Evolutionary conservation across 441 rosid species (phyloP), one percentile per base, ranked within the genome.

Genomic region (Pelargonium fulgidum): DNA sequence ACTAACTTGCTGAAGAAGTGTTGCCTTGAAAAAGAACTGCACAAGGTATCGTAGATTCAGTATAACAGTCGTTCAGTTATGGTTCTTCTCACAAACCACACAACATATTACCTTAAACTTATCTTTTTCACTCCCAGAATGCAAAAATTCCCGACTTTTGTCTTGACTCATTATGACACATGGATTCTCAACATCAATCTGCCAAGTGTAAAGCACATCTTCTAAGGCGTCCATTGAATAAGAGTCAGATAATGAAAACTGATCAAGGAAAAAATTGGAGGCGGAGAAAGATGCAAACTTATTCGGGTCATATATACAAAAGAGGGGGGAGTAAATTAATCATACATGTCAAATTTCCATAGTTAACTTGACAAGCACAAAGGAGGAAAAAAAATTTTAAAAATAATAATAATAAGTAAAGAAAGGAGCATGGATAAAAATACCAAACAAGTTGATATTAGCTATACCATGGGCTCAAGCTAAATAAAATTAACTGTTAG

Each of bases 131-230:
- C 90, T 90, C 52, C 99, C 99, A 66, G 98, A 94, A 83, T 94
- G 98, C 68, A 94, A 73, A 68, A 92, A 94, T 73, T 94, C 99
- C 77, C 99, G 87, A 85, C 99, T 94, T 81, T 87, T 92, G 81
- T 94, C 99, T 84, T 94, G 99, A 77, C 90, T 90, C 99, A 94
- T 94, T 67, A 94, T 74, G 14, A 94, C 98, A 68, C 99, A 94
- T 2, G 99, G 99, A 79, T 94, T 94, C 81, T 94, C 98, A 65
- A 94, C 96, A 80, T 94, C 98, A 84, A 94, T 94, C 98, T 89
- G 81, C 67, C 74, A 39, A 50, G 72, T 24, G 75, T 42, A 50
- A 64, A 66, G 41, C 29, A 66, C 12, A 67, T 72, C 13, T 39
- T 45, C 16, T 61, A 41, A 67, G 66, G 70, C 50, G 70, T 50